These are phyloP conservation scores for Neofusicoccum parvum DNA, from an alignment of 2,329 filamentous ascomycete genomes.

Conservation along the genomic window DNA sequence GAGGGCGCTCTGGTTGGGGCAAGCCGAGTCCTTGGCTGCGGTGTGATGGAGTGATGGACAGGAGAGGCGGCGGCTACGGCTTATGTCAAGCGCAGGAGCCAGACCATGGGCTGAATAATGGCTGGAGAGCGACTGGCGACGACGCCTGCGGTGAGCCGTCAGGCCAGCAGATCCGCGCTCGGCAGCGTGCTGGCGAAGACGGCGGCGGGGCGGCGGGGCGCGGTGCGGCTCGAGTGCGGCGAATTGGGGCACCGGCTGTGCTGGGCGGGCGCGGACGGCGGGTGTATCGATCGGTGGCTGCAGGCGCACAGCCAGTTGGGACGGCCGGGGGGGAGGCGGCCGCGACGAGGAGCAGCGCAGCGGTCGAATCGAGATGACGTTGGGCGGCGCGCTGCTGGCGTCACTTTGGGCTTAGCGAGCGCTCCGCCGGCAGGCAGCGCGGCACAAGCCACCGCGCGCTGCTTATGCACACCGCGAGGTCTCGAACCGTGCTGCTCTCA, in stretches of 20 bases:
- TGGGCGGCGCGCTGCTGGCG: background rate
- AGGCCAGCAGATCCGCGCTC: background rate
- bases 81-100: conserved; percentile 10
- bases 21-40: conserved; percentile 9
- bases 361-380: conserved; percentile 4
- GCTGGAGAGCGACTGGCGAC: background rate
- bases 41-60: conserved; percentile 19
- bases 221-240: conserved; percentile 5
- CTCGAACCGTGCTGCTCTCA: background rate
- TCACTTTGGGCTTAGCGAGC: background rate
- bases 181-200: background rate
- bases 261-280: background rate
- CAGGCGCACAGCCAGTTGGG: background rate
- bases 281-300: conserved; percentile 9
- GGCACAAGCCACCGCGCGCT: background rate
- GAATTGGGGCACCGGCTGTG: background rate
- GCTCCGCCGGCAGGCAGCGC: background rate
- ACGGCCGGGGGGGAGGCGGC: background rate
- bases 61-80: conserved; percentile 7
- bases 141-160: background rate
- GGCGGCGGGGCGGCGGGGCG: background rate
- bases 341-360: background rate
- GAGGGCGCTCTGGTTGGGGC: conserved; percentile 1
- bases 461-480: conserved; percentile 1
- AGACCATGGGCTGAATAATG: conserved; percentile 13